phyloP scores from a whole-genome alignment of 1,139 yeast species.

The Kodamaea fungicola region DNA sequence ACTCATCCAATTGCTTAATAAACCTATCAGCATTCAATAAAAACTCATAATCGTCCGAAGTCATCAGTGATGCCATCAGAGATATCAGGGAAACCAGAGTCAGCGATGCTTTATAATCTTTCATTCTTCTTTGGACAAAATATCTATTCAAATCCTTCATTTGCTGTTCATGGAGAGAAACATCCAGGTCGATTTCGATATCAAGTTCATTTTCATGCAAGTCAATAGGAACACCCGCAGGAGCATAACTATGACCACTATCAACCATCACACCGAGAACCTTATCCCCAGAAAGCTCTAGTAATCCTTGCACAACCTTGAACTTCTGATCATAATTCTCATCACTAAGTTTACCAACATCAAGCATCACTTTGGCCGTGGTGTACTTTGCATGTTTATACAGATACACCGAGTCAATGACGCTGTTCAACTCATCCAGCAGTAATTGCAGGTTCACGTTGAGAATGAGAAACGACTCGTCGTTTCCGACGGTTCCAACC shows the following conservation, averaged over 20 bases:
- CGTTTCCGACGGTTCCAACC: constrained; percentile 44
- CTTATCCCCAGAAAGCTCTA: constrained; percentile 11
- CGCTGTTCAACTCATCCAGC: constrained; percentile 13
- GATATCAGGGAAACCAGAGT: constrained; percentile 1
- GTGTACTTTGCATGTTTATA: constrained; percentile 14
- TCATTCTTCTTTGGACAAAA: constrained; percentile 14
- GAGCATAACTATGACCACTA: constrained; percentile 34
- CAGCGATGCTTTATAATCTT: not conserved
- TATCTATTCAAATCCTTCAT: constrained; percentile 8
- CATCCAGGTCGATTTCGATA: constrained; percentile 9
- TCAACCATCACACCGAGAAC: constrained; percentile 38
- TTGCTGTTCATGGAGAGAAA: constrained; percentile 13
- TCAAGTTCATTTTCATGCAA: constrained; percentile 4
- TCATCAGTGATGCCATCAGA: constrained; percentile 3
- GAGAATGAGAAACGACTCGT: constrained; percentile 41
- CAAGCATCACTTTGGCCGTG: constrained; percentile 26
- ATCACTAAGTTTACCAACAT: constrained; percentile 25
- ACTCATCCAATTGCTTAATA: constrained; percentile 18
- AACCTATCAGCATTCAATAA: constrained; percentile 27
- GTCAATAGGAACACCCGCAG: constrained; percentile 5
- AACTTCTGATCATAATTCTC: constrained; percentile 16
- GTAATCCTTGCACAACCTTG: constrained; percentile 12
- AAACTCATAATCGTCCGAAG: constrained; percentile 15
- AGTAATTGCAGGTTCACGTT: constrained; percentile 17
- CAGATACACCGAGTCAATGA: constrained; percentile 18